phyloP scores from a whole-genome alignment of 805 yeast genomes.

The Tanozyma kutaoensis region DNA sequence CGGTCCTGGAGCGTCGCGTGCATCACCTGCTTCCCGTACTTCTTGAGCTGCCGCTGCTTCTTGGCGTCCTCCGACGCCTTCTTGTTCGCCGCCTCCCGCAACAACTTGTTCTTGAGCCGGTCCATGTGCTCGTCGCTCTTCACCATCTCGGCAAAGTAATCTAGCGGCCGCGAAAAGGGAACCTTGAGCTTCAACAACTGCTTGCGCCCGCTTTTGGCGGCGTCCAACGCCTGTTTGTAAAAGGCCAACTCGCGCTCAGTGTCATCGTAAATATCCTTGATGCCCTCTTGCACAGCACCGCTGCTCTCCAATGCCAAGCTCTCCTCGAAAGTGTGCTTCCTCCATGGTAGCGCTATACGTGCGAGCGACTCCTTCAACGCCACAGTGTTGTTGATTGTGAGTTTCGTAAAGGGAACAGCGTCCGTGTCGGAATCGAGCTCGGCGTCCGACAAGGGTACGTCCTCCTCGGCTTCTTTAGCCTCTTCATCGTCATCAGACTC shows the following conservation, averaged over 20 bases:
- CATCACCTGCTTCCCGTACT: constrained; percentile 96
- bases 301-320: constrained; percentile 62
- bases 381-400: constrained; percentile 77
- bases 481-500: constrained; percentile 34
- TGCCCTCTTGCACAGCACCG: constrained; percentile 46
- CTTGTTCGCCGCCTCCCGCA: constrained; percentile 71
- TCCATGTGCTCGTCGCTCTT: no score
- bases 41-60: constrained; percentile 88
- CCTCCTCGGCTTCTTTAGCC: constrained; percentile 55
- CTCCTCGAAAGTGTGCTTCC: constrained; percentile 64
- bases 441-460: constrained; percentile 79
- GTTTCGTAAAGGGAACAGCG: constrained; percentile 80
- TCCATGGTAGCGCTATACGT: constrained; percentile 53
- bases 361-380: constrained; percentile 64
- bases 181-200: constrained; percentile 57
- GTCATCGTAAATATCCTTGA: constrained; percentile 87
- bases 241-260: constrained; percentile 92
- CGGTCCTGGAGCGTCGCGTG: constrained; percentile 86
- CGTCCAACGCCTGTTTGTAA: constrained; percentile 85
- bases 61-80: constrained; percentile 88
- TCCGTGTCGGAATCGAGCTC: constrained; percentile 93
- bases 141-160: constrained; percentile 97
- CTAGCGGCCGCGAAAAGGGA: constrained; percentile 86
- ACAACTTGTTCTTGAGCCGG: constrained; percentile 66
- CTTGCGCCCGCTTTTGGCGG: constrained; percentile 61